phyloP scores from a whole-genome alignment of 129 eudicot genomes.

The Oenanthe sinensis region DNA sequence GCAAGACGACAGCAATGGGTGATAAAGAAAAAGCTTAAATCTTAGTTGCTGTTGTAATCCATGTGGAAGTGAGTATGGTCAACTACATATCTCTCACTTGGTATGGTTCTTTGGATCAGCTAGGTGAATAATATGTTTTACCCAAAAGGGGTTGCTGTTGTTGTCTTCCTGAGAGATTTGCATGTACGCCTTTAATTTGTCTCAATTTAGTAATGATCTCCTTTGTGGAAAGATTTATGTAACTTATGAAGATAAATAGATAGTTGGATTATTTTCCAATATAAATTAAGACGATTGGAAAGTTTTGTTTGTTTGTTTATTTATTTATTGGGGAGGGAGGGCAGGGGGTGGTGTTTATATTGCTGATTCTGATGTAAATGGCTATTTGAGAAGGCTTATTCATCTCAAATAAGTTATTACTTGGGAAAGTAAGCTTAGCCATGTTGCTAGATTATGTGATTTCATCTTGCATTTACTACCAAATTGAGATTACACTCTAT shows the following conservation, averaged over 20 bases:
- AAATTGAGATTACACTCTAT: background rate
- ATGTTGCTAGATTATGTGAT: background rate
- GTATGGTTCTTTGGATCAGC: background rate
- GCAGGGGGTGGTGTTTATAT: background rate
- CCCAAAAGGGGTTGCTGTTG: background rate
- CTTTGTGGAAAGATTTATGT: background rate
- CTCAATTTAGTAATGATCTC: background rate
- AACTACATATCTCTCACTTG: background rate
- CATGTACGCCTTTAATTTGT: background rate
- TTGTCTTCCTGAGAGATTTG: background rate
- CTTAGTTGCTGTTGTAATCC: background rate
- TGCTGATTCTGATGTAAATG: background rate
- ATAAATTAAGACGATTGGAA: background rate
- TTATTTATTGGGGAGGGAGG: background rate
- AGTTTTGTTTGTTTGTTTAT: background rate
- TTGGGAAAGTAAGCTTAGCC: background rate
- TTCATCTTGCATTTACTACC: background rate
- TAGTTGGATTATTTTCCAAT: background rate
- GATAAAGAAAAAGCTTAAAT: constrained; percentile 3
- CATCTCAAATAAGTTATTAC: background rate
- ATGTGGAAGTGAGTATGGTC: constrained; percentile 2
- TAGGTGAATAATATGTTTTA: background rate
- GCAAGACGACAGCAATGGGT: constrained; percentile 16
- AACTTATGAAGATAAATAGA: background rate
- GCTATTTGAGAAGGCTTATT: background rate